Base-by-base conservation (phyloP, 345 rosid species). In the Heritiera littoralis region DNA sequence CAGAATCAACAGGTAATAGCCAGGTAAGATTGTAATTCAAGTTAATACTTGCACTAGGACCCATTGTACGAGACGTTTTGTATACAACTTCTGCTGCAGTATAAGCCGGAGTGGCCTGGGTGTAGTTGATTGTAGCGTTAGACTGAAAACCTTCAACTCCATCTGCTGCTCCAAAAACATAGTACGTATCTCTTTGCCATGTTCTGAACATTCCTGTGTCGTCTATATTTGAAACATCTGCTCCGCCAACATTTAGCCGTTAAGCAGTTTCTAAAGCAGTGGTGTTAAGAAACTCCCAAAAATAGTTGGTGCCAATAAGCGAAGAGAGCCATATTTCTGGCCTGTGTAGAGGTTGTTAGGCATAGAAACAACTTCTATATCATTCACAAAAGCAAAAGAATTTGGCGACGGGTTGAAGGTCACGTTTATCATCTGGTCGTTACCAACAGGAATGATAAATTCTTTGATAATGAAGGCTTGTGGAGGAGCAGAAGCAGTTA, bases 1-100 rank as follows among this genome's bases (percentile, higher is more conserved):
- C 81, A 3, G 85, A 79, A 7, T 83, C 89, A 17, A 90, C 90
- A 0, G 60, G 70, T 49, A 84, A 87, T 28, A 80, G 77, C 93
- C 93, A 90, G 0, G 93, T 87, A 14, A 90, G 86, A 46, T 79
- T 71, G 78, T 85, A 83, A 0, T 30, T 75, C 46, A 78, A 41
- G 61, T 3, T 79, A 0, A 30, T 20, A 9, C 46, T 43, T 7
- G 9, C 1, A 1, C 2, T 32, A 0, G 9, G 10, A 1, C 87
- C 86, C 93, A 87, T 88, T 14, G 82, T 45, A 60, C 81, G 78
- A 17, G 83, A 74, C 11, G 87, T 83, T 12, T 43, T 68, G 49
- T 86, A 87, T 5, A 88, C 84, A 0, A 0, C 1, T 30, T 38
- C 68, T 0, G 93, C 91, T 1, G 93, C 93, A 12, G 82, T 38